phyloP scores from a whole-genome alignment of 441 rosid genomes.

The Populus hybrid region DNA sequence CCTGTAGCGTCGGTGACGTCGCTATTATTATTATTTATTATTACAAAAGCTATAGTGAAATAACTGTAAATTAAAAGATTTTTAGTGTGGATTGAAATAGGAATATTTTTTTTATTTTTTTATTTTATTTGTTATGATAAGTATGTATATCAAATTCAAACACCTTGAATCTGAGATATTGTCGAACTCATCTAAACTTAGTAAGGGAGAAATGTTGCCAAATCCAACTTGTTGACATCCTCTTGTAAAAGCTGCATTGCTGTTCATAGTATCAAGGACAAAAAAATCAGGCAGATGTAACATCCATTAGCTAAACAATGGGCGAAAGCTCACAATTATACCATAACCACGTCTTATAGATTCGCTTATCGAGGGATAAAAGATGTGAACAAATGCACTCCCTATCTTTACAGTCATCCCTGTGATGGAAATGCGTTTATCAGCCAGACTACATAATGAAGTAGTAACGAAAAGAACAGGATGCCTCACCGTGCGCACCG shows the following conservation, averaged over 20 bases:
- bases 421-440: neutral
- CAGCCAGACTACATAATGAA: neutral
- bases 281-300: neutral
- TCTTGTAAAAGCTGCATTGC: neutral
- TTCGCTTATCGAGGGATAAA: neutral
- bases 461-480: neutral
- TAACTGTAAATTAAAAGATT: no score
- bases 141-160: no score
- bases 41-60: neutral
- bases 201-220: no score
- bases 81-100: no score
- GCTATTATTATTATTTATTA: neutral
- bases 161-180: no score
- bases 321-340: neutral
- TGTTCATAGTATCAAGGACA: neutral
- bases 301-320: neutral
- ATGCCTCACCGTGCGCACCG: conserved; percentile 49
- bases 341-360: neutral
- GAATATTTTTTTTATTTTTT: no score
- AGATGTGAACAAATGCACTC: neutral
- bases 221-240: neutral
- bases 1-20: neutral
- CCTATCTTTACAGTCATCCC: neutral
- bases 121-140: no score
- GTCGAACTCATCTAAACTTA: no score